Evolutionary conservation across 306 rosid species (phyloP).

Genomic region (Cucumis melo): DNA sequence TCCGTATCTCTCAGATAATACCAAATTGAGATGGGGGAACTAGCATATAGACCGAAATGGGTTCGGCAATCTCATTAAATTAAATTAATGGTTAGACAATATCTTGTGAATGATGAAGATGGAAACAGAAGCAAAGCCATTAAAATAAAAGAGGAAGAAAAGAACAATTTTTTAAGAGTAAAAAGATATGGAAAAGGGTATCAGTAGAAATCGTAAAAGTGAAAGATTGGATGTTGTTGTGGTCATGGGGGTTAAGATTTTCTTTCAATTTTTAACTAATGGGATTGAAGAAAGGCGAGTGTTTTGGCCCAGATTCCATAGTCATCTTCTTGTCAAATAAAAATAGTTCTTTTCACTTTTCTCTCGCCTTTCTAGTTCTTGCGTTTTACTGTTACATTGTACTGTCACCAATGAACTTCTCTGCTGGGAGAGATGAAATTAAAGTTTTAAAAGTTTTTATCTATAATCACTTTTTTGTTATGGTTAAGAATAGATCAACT

Average conservation of each 20-base stretch:
- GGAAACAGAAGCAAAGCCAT: conserved; percentile 15
- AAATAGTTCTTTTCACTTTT: conserved; percentile 9
- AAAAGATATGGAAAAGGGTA: conserved; percentile 15
- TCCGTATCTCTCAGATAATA: conserved; percentile 35
- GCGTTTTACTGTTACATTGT: not conserved
- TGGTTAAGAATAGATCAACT: no score
- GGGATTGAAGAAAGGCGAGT: not conserved
- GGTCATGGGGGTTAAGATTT: not conserved
- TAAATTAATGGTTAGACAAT: conserved; percentile 7
- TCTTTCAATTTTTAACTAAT: not conserved
- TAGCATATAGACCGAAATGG: conserved; percentile 20
- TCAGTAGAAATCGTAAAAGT: conserved; percentile 5
- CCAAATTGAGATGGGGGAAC: conserved; percentile 46
- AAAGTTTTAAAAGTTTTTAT: no score
- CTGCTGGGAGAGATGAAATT: not conserved
- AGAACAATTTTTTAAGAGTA: conserved; percentile 1
- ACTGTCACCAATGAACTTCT: not conserved
- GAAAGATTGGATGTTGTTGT: not conserved
- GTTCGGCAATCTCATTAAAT: conserved; percentile 17
- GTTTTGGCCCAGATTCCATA: not conserved
- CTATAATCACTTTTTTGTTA: no score
- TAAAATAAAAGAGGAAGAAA: conserved; percentile 16
- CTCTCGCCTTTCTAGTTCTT: not conserved
- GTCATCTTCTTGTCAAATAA: conserved; percentile 3
- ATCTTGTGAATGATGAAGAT: conserved; percentile 5